These are phyloP conservation scores for Penicillium manginii DNA, from an alignment of 495 filamentous ascomycete species.

Conservation along the genomic window DNA sequence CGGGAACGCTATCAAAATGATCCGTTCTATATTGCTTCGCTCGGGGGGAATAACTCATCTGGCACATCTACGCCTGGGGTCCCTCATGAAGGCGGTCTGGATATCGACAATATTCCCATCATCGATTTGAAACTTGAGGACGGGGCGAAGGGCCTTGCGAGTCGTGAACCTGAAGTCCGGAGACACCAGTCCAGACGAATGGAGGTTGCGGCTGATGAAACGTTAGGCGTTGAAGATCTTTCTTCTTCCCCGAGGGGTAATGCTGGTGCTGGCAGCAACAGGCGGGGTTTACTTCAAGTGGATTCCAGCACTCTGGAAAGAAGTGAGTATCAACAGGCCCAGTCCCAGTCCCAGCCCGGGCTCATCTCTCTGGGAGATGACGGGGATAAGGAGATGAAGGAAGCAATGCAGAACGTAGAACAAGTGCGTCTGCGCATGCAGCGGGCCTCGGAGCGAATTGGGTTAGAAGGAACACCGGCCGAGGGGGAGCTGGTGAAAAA, in stretches of 20 bases:
- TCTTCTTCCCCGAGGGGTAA: constrained; percentile 26
- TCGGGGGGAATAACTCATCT: constrained; percentile 40
- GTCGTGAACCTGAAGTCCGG: constrained; percentile 23
- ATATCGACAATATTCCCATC: constrained; percentile 93
- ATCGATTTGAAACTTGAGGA: constrained; percentile 81
- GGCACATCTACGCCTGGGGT: constrained; percentile 69
- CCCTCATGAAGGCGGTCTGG: constrained; percentile 73
- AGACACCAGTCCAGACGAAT: constrained; percentile 47
- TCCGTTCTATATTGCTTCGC: constrained; percentile 84
- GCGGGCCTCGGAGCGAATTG: constrained; percentile 79
- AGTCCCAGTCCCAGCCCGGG: too few relatives aligned
- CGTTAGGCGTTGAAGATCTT: constrained; percentile 34
- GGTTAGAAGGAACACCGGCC: constrained; percentile 67
- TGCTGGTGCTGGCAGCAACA: constrained; percentile 38
- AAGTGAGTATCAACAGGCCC: constrained; percentile 61
- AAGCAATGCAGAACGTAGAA: constrained; percentile 86
- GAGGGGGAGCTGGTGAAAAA: constrained; percentile 79
- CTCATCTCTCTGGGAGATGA: constrained; percentile 24
- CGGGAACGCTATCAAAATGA: constrained; percentile 84
- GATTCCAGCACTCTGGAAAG: constrained; percentile 78
- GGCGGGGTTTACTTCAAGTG: constrained; percentile 71
- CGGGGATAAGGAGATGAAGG: constrained; percentile 82
- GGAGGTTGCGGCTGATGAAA: constrained; percentile 66
- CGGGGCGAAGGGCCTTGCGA: constrained; percentile 12
- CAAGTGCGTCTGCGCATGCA: constrained; percentile 87